phyloP scores from a whole-genome alignment of 1,284 basidiomycete genomes.

The Ustilago hordei region DNA sequence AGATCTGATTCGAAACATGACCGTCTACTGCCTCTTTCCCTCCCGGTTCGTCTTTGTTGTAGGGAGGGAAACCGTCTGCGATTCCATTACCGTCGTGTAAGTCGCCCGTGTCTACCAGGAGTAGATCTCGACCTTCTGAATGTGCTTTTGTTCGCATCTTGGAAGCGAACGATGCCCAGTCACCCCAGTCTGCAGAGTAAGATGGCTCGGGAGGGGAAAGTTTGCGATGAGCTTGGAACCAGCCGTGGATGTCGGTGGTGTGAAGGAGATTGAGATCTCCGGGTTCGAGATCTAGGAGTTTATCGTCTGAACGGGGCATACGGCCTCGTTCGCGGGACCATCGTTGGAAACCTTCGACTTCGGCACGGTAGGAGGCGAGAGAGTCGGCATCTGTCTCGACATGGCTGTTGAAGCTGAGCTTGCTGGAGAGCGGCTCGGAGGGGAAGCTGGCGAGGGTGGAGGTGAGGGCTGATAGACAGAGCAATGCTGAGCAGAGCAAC shows the following conservation, averaged over 20 bases:
- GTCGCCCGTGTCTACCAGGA: conserved; percentile 67
- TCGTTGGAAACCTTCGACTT: conserved; percentile 47
- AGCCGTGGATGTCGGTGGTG: conserved; percentile 82
- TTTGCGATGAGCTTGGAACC: conserved; percentile 65
- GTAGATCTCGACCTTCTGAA: conserved; percentile 61
- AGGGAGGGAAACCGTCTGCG: conserved; percentile 60
- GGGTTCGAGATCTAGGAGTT: conserved; percentile 75
- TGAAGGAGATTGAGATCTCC: conserved; percentile 82
- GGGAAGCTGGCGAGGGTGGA: conserved; percentile 25
- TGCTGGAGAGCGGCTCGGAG: conserved; percentile 34
- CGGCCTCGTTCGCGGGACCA: conserved; percentile 53
- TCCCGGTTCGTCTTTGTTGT: conserved; percentile 41
- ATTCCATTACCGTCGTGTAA: conserved; percentile 68
- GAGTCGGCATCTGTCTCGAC: conserved; percentile 35
- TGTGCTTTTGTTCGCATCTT: conserved; percentile 62
- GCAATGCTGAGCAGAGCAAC: conserved; percentile 8
- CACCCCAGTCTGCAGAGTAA: conserved; percentile 66
- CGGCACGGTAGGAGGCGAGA: conserved; percentile 40
- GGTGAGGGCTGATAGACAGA: conserved; percentile 17
- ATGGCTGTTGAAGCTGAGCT: conserved; percentile 40
- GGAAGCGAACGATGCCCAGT: conserved; percentile 68
- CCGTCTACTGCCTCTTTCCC: conserved; percentile 58
- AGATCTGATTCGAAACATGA: conserved; percentile 67
- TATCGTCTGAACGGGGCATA: conserved; percentile 56
- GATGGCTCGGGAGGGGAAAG: conserved; percentile 66